A percentile compares a stretch with the other conserved stretches of the same genome.
Conservation (phyloP, 192 early-diverging fungal species). For the Backusella psychrophila region DNA sequence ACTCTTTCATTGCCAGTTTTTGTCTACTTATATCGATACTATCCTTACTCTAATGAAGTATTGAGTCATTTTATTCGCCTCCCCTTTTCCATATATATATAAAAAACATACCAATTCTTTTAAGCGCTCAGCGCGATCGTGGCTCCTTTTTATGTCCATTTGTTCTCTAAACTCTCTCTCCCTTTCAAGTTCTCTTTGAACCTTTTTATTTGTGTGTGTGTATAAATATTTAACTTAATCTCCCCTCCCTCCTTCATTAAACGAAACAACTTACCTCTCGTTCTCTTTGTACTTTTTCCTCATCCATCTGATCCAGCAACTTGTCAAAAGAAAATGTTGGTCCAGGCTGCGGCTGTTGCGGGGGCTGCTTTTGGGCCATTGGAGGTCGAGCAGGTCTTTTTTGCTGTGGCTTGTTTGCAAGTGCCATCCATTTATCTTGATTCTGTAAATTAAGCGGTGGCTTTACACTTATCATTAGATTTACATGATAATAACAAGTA, state of each 20-base stretch:
- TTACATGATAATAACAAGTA: not conserved
- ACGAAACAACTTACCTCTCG: not conserved
- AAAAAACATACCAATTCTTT: not conserved
- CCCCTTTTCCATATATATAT: not conserved
- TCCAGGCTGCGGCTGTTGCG: not conserved
- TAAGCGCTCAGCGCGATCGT: not conserved
- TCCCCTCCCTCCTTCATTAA: not conserved
- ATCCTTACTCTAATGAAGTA: not conserved
- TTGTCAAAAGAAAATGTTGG: not conserved
- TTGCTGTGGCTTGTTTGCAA: conserved; percentile 12
- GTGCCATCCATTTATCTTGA: conserved; percentile 20
- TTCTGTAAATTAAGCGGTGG: conserved; percentile 10
- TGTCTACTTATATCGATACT: not conserved
- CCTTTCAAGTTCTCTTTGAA: not conserved
- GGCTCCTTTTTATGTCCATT: conserved; percentile 1
- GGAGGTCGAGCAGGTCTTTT: not conserved
- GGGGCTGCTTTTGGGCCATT: not conserved
- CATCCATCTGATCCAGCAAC: not conserved
- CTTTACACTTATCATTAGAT: not conserved
- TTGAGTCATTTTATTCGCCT: not conserved
- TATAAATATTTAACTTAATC: not conserved
- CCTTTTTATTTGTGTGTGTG: not conserved
- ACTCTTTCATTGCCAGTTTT: not conserved
- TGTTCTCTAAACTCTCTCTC: not conserved
- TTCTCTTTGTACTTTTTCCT: not conserved